Base-by-base conservation (phyloP, 2,329 filamentous ascomycete species). In the Colletotrichum sp. region DNA sequence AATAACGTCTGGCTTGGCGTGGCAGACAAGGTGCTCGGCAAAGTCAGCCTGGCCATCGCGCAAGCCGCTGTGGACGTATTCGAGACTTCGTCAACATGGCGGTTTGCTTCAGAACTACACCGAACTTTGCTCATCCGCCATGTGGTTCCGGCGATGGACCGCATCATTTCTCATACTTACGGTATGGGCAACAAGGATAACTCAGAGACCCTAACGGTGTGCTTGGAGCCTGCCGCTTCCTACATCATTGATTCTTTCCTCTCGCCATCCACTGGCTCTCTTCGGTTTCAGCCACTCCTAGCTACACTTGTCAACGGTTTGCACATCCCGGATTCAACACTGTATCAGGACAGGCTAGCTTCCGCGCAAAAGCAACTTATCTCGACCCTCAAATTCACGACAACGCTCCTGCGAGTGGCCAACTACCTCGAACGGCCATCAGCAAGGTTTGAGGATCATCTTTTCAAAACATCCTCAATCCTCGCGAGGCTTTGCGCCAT, bases 21-120 rank as follows among this genome's bases (percentile, higher is more conserved):
- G 36, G 94, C 95, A 7, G 94, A 97, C 77, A 93, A 95, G 80
- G 90, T 94, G 51, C 90, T 98, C 77, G 90, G 91, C 58, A 91
- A 90, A 62, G 92, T 96, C 21, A 87, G 95, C 51, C 86, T 93
- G 59, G 92, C 93, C 6, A 93, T 96, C 78, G 92, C 93, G 8
- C 92, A 94, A 77, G 92, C 93, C 3, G 88, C 95, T 76, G 89
- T 97, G 29, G 95, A 98, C 79, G 90, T 97, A 8, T 93, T 97
- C 77, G 95, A 98, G 84, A 97, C 93, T 82, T 94, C 93, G 47
- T 90, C 92, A 34, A 95, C 92, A 7, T 99, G 96, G 97, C 93
- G 93, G 77, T 98, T 97, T 81, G 87, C 90, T 8, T 88, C 90
- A 2, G 88, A 91, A 13, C 86, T 92, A 31, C 93, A 96, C 76